phyloP scores from a whole-genome alignment of 805 yeast genomes.

The Yarrowia phangngaensis region DNA sequence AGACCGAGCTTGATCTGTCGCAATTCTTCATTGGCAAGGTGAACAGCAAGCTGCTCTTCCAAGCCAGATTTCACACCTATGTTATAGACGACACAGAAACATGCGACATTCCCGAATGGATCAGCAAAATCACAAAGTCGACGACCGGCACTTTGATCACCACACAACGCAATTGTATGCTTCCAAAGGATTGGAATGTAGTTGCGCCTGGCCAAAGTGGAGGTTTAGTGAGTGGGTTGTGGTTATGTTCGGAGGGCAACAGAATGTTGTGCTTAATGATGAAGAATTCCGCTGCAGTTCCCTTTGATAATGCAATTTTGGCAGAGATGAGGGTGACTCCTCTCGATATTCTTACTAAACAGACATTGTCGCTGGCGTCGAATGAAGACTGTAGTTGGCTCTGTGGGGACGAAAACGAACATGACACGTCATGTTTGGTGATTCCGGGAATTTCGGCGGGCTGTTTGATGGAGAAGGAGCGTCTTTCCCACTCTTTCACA shows the following conservation, averaged over 20 bases:
- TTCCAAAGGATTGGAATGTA: conserved; percentile 1
- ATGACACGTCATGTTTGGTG: conserved; percentile 1
- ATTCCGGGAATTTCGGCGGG: neutral
- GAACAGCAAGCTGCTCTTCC: neutral
- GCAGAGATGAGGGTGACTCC: neutral
- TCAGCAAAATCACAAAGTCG: neutral
- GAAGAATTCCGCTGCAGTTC: conserved; percentile 9
- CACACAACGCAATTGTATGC: neutral
- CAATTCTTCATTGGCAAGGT: conserved; percentile 1
- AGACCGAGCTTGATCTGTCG: neutral
- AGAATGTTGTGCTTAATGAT: conserved; percentile 4
- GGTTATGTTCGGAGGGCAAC: neutral
- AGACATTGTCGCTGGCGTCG: neutral
- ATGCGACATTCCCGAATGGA: conserved; percentile 3
- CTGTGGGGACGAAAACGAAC: conserved; percentile 6
- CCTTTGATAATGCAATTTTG: neutral
- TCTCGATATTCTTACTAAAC: neutral
- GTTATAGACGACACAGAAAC: conserved; percentile 20
- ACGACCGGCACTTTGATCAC: conserved; percentile 9
- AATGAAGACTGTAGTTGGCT: conserved; percentile 1
- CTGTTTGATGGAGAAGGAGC: conserved; percentile 3
- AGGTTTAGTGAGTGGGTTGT: neutral
- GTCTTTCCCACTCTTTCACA: too few relatives aligned
- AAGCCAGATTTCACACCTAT: conserved; percentile 4
- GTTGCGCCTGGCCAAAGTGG: neutral